A percentile compares a stretch with the other conserved stretches of the same genome.
phyloP scores from a whole-genome alignment of 805 yeast genomes.

The Candida anglica region DNA sequence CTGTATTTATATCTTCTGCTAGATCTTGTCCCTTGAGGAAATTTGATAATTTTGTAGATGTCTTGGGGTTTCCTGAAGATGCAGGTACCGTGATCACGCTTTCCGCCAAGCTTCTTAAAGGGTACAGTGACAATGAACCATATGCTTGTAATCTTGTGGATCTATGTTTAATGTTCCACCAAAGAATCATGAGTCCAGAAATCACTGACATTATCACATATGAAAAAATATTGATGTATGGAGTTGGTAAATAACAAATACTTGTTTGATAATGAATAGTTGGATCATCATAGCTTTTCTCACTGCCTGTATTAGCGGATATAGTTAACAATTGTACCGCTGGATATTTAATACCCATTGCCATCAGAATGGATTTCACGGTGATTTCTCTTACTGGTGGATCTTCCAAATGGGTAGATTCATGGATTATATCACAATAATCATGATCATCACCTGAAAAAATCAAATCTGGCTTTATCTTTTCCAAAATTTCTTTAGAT shows the following conservation, averaged over 20 bases:
- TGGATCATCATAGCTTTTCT: slow-evolving; percentile 6
- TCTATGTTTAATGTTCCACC: slow-evolving; percentile 24
- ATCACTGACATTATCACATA: slow-evolving; percentile 35
- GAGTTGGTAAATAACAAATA: slow-evolving; percentile 44
- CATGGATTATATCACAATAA: slow-evolving; percentile 78
- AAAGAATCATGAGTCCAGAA: slow-evolving; percentile 23
- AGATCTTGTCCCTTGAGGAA: slow-evolving; percentile 29
- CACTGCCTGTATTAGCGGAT: too few species aligned
- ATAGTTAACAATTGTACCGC: slow-evolving; percentile 38
- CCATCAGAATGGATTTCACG: slow-evolving; percentile 37
- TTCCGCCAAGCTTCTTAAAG: too few species aligned
- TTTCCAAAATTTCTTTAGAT: slow-evolving; percentile 53
- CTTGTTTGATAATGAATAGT: slow-evolving; percentile 26
- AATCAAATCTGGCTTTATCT: slow-evolving; percentile 60
- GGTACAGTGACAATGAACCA: too few species aligned
- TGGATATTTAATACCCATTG: slow-evolving; percentile 37
- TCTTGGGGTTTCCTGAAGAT: too few species aligned
- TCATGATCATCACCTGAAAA: slow-evolving; percentile 98
- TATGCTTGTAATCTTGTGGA: too few species aligned
- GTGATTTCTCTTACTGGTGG: slow-evolving; percentile 27
- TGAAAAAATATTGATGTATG: slow-evolving; percentile 37
- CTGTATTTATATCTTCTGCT: slow-evolving; percentile 5
- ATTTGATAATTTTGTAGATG: slow-evolving; percentile 17
- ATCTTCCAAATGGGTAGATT: too few species aligned
- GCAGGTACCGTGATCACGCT: too few species aligned